Evolutionary conservation across 768 basidiomycete species (phyloP), one percentile per base, ranked within the genome.

Genomic region (Mycena maculata): DNA sequence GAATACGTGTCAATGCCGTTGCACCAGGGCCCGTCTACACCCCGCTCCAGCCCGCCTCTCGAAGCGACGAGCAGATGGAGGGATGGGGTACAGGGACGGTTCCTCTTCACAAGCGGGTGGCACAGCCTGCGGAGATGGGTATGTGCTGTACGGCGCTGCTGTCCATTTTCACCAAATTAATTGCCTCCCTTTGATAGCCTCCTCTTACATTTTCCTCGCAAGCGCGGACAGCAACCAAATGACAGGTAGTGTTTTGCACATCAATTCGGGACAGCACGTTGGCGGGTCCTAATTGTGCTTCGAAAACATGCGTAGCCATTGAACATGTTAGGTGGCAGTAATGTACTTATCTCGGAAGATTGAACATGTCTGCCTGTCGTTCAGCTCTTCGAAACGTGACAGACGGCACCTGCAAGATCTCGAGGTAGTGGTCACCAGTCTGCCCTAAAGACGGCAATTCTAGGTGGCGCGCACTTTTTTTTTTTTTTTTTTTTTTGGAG

Each of bases 11-110:
- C 54, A 87, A 88, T 69, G 81, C 77, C 3, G 79, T 87, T n/a
- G 81, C 81, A 3, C 83, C 85, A 27, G 87, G 89, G 2, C 87
- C 86, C 11, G 84, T 89, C 49, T 81, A 85, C 70, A 88, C 88
- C 0, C 84, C 88, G 0, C 80, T 90, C 6, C 88, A 89, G 70
- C 84, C 88, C 6, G 83, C 85, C 0, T 87, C 85, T 4, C 80
- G 88, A 54, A 75, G 81, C 0, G 80, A 81, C 8, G 86, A 89
- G 36, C 79, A 87, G 70, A 89, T 88, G 87, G 86, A 89, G 65
- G 54, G 81, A 20, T 84, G 83, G 66, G 83, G 82, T 18, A 79
- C 86, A 58, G 85, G 85, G 27, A 3, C 27, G 4, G 61, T 81
- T 41, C 86, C 86, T 6, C 77, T 86, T 13, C 83, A 84, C 65